phyloP scores from a whole-genome alignment of 495 filamentous ascomycete species.

The Clohesyomyces aquaticus region DNA sequence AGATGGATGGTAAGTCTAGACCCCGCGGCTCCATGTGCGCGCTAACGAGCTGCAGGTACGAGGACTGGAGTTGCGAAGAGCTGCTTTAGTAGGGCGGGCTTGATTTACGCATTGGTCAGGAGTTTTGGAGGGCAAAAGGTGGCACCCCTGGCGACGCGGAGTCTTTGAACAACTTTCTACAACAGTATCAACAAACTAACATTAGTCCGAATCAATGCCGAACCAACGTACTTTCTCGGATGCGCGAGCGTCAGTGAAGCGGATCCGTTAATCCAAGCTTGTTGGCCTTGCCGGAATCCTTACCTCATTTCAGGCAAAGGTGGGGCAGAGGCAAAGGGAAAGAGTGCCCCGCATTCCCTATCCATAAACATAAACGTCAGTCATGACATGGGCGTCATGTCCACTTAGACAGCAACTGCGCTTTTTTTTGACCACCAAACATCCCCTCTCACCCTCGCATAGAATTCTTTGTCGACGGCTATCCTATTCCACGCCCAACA shows the following conservation, averaged over 20 bases:
- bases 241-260: not conserved
- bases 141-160: constrained; percentile 24
- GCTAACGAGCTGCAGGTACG: constrained; percentile 68
- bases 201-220: constrained; percentile 16
- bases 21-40: not conserved
- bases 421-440: constrained; percentile 6
- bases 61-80: constrained; percentile 99
- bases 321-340: constrained; percentile 24
- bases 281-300: constrained; percentile 23
- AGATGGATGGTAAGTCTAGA: constrained; percentile 84
- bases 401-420: not conserved
- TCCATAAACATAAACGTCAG: constrained; percentile 24
- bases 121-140: constrained; percentile 29
- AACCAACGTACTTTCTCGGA: constrained; percentile 4
- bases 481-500: constrained; percentile 43
- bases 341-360: constrained; percentile 36
- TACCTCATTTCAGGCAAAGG: constrained; percentile 36
- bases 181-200: not conserved
- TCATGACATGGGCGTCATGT: constrained; percentile 19
- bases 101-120: constrained; percentile 27
- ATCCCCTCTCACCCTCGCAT: not conserved
- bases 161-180: not conserved
- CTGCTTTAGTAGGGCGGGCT: constrained; percentile 55
- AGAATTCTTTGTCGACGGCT: not conserved
- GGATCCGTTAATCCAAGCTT: constrained; percentile 7